A percentile compares a stretch with the other conserved stretches of the same genome.
These are phyloP conservation scores for Arabis alpina DNA, from an alignment of 345 rosid genomes.

Conservation along the genomic window DNA sequence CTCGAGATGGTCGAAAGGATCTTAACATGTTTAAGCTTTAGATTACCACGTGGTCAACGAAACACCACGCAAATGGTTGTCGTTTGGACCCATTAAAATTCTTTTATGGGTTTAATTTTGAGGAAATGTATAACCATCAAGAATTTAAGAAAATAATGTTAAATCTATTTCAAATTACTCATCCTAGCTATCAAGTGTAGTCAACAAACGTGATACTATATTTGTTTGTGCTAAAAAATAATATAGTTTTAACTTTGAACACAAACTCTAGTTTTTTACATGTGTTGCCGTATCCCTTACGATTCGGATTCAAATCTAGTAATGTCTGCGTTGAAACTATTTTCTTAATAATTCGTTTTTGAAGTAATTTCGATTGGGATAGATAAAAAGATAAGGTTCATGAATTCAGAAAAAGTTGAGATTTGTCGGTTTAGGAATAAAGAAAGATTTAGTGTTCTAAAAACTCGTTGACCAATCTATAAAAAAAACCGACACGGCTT, in stretches of 20 bases:
- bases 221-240: too few relatives aligned
- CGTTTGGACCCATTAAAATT: conserved; percentile 24
- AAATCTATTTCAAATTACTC: neutral
- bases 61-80: conserved; percentile 35
- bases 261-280: too few relatives aligned
- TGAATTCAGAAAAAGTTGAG: conserved; percentile 9
- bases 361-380: neutral
- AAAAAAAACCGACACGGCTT: neutral
- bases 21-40: conserved; percentile 28
- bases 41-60: conserved; percentile 30
- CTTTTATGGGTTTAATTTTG: neutral
- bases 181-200: neutral
- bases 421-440: neutral
- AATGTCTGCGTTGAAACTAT: too few relatives aligned
- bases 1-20: conserved; percentile 14
- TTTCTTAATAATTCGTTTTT: too few relatives aligned
- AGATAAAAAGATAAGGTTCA: neutral
- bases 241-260: too few relatives aligned
- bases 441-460: neutral
- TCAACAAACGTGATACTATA: too few relatives aligned
- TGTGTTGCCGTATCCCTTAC: too few relatives aligned
- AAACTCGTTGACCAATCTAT: neutral
- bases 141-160: neutral
- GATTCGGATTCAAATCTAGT: too few relatives aligned
- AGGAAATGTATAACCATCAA: neutral